Evolutionary conservation across 495 filamentous ascomycete species (phyloP).

Genomic region (Cryomyces minteri): DNA sequence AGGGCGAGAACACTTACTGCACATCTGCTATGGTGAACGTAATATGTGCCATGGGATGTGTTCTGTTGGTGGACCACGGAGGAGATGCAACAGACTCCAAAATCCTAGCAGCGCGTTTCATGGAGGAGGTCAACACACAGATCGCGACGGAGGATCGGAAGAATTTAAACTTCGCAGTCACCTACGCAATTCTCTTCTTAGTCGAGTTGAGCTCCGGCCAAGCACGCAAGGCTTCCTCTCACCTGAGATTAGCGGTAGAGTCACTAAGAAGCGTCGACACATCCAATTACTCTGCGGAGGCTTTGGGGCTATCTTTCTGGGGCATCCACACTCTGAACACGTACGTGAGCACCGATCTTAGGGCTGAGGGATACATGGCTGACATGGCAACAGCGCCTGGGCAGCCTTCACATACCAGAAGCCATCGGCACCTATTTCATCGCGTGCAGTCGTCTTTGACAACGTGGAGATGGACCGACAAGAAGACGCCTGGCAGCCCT

Average conservation of each 20-base stretch:
- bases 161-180: not conserved
- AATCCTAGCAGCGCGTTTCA: constrained; percentile 15
- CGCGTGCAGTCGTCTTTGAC: constrained; percentile 3
- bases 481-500: constrained; percentile 1
- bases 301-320: constrained; percentile 7
- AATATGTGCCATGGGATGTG: constrained; percentile 25
- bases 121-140: not conserved
- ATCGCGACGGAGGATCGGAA: constrained; percentile 9
- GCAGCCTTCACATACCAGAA: constrained; percentile 9
- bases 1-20: constrained; percentile 14
- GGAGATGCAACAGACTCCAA: constrained; percentile 12
- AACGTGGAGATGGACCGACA: constrained; percentile 1
- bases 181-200: constrained; percentile 6
- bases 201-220: constrained; percentile 2
- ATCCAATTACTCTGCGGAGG: not conserved
- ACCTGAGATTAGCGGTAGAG: constrained; percentile 15
- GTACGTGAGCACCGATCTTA: not conserved
- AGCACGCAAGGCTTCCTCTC: constrained; percentile 13
- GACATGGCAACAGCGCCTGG: constrained; percentile 3
- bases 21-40: constrained; percentile 21
- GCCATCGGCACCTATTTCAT: constrained; percentile 3
- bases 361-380: not conserved
- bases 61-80: constrained; percentile 13
- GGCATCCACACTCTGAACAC: constrained; percentile 8
- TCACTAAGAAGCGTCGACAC: constrained; percentile 1